These are phyloP conservation scores for Akanthomyces lecanii DNA, from an alignment of 2,329 filamentous ascomycete species.

Conservation along the genomic window DNA sequence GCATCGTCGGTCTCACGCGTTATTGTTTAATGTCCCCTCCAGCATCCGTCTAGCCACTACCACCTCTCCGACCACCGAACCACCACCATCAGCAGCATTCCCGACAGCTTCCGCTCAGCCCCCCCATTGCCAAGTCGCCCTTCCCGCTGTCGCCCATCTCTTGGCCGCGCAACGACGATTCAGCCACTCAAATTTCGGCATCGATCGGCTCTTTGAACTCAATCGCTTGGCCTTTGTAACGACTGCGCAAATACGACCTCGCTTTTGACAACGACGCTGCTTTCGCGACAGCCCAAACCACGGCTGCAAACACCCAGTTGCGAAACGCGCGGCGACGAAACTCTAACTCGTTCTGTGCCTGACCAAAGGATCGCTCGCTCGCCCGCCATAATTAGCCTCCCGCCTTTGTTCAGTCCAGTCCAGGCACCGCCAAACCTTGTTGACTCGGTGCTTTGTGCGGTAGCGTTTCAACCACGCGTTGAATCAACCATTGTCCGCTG, in stretches of 20 bases:
- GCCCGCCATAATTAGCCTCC: too few relatives aligned
- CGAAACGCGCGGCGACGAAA: too few relatives aligned
- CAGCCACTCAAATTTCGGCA: too few relatives aligned
- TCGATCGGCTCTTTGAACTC: too few relatives aligned
- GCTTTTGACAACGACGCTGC: too few relatives aligned
- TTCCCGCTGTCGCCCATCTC: background rate
- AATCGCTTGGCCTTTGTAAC: too few relatives aligned
- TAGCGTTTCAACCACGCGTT: background rate
- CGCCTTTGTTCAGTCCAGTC: background rate
- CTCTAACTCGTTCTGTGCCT: background rate
- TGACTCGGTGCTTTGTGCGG: background rate
- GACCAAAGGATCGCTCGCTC: background rate
- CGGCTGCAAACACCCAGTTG: too few relatives aligned
- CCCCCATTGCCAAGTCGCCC: background rate
- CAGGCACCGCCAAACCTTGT: background rate
- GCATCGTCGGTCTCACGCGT: background rate
- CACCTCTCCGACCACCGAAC: background rate
- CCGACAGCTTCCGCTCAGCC: background rate
- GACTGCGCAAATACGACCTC: too few relatives aligned
- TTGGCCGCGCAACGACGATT: background rate
- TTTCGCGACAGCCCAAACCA: too few relatives aligned
- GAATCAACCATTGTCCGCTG: background rate
- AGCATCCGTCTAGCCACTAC: background rate
- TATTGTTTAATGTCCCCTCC: background rate
- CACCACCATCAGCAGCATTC: background rate